A percentile compares a stretch with the other conserved stretches of the same genome.
Conservation (phyloP, 768 basidiomycete genomes). For the Fomitopsis serialis region DNA sequence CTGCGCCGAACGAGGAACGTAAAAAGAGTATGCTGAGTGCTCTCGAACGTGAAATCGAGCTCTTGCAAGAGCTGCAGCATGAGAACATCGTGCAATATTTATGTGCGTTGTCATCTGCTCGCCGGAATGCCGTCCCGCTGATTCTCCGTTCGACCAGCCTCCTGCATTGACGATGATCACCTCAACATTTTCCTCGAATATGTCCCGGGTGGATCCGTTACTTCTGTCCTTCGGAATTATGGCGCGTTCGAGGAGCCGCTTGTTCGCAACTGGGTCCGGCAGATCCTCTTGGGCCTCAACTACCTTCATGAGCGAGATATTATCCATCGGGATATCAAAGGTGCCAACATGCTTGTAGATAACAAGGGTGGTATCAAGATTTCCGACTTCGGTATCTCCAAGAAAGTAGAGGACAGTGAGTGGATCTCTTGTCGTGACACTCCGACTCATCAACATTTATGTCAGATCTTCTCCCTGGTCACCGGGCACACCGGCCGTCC, state of each 20-base stretch:
- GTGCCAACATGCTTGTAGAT: conserved; percentile 96
- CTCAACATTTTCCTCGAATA: conserved; percentile 98
- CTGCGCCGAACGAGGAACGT: conserved; percentile 83
- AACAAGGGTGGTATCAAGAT: conserved; percentile 98
- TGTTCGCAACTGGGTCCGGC: conserved; percentile 88
- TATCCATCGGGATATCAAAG: conserved; percentile 98
- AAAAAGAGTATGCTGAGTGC: conserved; percentile 92
- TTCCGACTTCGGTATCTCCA: conserved; percentile 94
- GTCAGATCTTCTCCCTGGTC: conserved; percentile 44
- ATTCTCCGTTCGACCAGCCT: conserved; percentile 49
- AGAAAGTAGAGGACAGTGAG: conserved; percentile 95
- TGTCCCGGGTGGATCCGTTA: conserved; percentile 92
- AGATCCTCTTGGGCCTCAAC: conserved; percentile 83
- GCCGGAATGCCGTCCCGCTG: neutral
- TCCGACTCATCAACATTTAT: neutral
- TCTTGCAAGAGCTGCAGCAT: conserved; percentile 88
- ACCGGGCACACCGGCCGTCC: conserved; percentile 82
- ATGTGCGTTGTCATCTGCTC: conserved; percentile 46
- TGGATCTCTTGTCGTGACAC: neutral
- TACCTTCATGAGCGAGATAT: conserved; percentile 93
- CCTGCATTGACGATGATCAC: conserved; percentile 83
- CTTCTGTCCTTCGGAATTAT: conserved; percentile 82
- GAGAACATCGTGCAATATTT: conserved; percentile 98
- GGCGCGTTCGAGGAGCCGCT: conserved; percentile 93
- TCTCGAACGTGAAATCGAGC: conserved; percentile 89